Evolutionary conservation across 1,139 yeast genomes (phyloP), one percentile per base, ranked within the genome.

Genomic region (Diutina sp.): DNA sequence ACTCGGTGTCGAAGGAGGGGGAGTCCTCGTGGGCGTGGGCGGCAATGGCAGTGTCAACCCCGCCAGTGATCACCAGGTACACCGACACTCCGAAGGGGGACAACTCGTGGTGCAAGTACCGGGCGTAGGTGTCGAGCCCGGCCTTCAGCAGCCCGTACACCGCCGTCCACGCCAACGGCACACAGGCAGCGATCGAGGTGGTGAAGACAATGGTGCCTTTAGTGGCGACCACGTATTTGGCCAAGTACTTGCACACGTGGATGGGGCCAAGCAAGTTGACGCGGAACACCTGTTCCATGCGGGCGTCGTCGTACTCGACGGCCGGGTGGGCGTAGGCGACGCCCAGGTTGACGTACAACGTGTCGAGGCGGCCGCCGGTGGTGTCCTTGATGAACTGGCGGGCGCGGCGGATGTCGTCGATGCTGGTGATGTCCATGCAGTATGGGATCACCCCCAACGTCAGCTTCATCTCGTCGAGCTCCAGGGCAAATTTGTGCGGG

Each of bases 391-490:
- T 66, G 14, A 64, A 53, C 28, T 60, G 58, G 3, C 62, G 65
- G 0, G 69, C 69, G 5, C 57, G 56, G 57, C 69, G 63, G 54
- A 74, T 67, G 51, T 70, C 69, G 2, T 66, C 68, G 14, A 66
- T 32, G 18, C 65, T 60, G 55, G 73, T 65, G 54, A 74, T 67
- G 57, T 74, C 78, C 53, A 70, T 68, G 2, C 66, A 70, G 48
- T 71, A 61, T 1, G 73, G 65, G 16, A 67, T 63, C 12, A 72
- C 66, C 0, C 74, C 74, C 55, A 65, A 67, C 46, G 69, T 61
- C 35, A 63, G 58, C 29, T 62, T 64, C 54, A 73, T 65, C 0
- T 72, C 70, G 52, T 66, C 64, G 67, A 72, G 66, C 46, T 62
- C 63, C 60, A 18, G 16, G 7, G 21, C 50, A 25, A 21, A 46